These are phyloP conservation scores for Coccinonectria pachysandricola DNA, from an alignment of 2,329 filamentous ascomycete genomes.

Conservation along the genomic window DNA sequence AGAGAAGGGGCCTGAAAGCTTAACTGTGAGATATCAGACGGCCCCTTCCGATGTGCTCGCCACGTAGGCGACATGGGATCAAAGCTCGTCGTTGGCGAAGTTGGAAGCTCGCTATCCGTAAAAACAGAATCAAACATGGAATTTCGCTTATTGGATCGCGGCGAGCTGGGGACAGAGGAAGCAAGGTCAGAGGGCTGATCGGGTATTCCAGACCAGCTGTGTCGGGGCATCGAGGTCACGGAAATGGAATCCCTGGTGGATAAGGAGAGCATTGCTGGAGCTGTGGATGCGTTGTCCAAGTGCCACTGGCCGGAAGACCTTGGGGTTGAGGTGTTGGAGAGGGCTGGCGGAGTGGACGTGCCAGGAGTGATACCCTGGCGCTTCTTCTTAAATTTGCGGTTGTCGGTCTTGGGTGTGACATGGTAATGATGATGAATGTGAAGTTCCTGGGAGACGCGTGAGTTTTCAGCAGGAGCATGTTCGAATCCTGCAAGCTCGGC, in stretches of 20 bases:
- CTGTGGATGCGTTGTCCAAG: conserved; percentile 27
- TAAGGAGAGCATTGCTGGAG: conserved; percentile 32
- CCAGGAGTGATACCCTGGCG: conserved; percentile 52
- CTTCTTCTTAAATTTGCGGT: conserved; percentile 60
- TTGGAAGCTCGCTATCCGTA: conserved; percentile 54
- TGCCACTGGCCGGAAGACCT: conserved; percentile 27
- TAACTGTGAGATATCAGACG: conserved; percentile 45
- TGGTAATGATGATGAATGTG: conserved; percentile 97
- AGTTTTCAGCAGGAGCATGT: conserved; percentile 10
- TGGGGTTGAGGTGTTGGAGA: conserved; percentile 31
- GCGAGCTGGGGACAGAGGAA: conserved; percentile 74
- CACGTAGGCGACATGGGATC: conserved; percentile 56
- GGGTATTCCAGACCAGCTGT: conserved; percentile 48
- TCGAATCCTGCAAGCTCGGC: conserved; percentile 57
- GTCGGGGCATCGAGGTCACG: conserved; percentile 30
- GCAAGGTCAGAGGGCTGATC: conserved; percentile 54
- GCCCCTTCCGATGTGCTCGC: conserved; percentile 43
- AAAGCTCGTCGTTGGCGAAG: conserved; percentile 70
- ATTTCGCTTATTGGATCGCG: conserved; percentile 60
- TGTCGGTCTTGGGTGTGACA: conserved; percentile 50
- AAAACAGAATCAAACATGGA: conserved; percentile 69
- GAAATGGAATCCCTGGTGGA: conserved; percentile 40
- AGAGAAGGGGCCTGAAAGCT: conserved; percentile 32
- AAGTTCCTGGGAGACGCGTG: conserved; percentile 54
- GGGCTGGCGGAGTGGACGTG: conserved; percentile 47